Evolutionary conservation across 1,284 basidiomycete genomes (phyloP), one percentile per base, ranked within the genome.

Genomic region (Violaceomyces palustris): DNA sequence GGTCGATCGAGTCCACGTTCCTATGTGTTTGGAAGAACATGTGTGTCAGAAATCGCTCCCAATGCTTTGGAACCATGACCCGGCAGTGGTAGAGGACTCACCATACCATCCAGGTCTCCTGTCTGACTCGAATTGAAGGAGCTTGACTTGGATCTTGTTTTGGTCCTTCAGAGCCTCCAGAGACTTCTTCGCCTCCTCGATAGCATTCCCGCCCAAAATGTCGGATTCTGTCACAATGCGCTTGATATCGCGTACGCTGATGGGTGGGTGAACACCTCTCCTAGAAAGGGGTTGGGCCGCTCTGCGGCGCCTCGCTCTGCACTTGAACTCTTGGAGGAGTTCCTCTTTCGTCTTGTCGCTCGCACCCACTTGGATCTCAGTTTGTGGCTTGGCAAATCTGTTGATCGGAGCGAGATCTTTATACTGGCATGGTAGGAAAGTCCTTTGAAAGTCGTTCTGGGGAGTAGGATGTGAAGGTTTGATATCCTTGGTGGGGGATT

Each of bases 31-130:
- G 27, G n/a, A n/a, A n/a, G n/a, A n/a, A n/a, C n/a, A n/a, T n/a
- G n/a, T n/a, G n/a, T n/a, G n/a, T n/a, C n/a, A n/a, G n/a, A n/a
- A n/a, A n/a, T n/a, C n/a, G n/a, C n/a, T n/a, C n/a, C n/a, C n/a
- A n/a, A n/a, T n/a, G n/a, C n/a, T n/a, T n/a, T n/a, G n/a, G n/a
- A n/a, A n/a, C n/a, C 39, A 40, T 25, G 21, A 15, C 17, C 22
- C 40, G 28, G 14, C 34, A 40, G 38, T 24, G 38, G 19, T 19
- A 10, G 14, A 40, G 26, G n/a, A n/a, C n/a, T n/a, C n/a, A n/a
- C n/a, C 61, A 30, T 62, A 62, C 67, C 67, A 73, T 6, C 62
- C 69, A 1, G 71, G 71, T 7, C 71, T 54, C 19, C 65, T 54
- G 31, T 70, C 69, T 2, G 57, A 50, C 29, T 59, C 53, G 43